A percentile compares a stretch with the other conserved stretches of the same genome.
Evolutionary conservation across 2,329 filamentous ascomycete genomes (phyloP).

Genomic region (Allantophomopsis lycopodina): DNA sequence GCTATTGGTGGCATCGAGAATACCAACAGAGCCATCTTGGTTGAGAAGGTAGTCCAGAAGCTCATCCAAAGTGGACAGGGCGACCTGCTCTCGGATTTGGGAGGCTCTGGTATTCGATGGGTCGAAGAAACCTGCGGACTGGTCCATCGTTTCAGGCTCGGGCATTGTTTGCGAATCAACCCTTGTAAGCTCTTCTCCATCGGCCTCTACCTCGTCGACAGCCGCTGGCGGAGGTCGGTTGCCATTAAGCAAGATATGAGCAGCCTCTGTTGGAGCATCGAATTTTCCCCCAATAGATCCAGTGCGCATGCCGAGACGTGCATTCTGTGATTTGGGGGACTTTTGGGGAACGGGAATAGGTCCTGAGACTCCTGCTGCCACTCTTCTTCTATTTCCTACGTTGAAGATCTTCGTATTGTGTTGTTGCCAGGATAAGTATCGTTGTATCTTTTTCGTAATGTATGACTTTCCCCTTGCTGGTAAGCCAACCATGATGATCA

Average conservation of each 20-base stretch:
- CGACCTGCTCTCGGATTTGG: conserved; percentile 78
- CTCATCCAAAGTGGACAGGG: conserved; percentile 84
- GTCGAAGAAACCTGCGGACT: conserved; percentile 89
- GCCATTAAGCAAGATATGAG: conserved; percentile 44
- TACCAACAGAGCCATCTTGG: conserved; percentile 77
- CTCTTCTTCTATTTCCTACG: conserved; percentile 78
- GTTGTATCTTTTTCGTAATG: conserved; percentile 93
- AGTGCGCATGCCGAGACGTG: conserved; percentile 1
- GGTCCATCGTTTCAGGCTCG: conserved; percentile 50
- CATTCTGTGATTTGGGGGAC: conserved; percentile 13
- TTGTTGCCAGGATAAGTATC: conserved; percentile 94
- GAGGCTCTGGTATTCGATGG: conserved; percentile 74
- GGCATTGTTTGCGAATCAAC: conserved; percentile 5
- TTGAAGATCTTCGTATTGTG: conserved; percentile 96
- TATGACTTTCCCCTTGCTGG: conserved; percentile 95
- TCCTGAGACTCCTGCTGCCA: conserved; percentile 47
- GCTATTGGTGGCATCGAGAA: conserved; percentile 95
- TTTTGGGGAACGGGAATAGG: conserved; percentile 6
- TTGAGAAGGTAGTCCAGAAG: conserved; percentile 78
- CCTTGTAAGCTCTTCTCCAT: neutral
- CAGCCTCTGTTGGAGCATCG: conserved; percentile 31
- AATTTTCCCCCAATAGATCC: conserved; percentile 9
- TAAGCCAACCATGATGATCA: conserved; percentile 96
- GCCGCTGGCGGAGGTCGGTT: conserved; percentile 10
- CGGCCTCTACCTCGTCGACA: conserved; percentile 6